Base-by-base conservation (phyloP, 257 asterid genomes). In the Linaria vulgaris region DNA sequence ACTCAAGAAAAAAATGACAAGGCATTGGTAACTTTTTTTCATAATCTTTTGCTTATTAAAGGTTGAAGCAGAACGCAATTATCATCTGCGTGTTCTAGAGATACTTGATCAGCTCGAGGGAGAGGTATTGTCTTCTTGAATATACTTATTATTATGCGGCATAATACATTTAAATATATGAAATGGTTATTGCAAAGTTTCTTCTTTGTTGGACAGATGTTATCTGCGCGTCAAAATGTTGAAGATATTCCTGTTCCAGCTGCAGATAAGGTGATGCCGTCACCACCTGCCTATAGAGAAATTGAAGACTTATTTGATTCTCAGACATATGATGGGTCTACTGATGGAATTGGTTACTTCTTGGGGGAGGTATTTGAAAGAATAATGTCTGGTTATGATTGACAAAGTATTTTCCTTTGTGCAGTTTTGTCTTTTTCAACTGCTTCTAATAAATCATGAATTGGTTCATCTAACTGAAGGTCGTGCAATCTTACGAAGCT, bases 41-140 rank as follows among this genome's bases (percentile, higher is more conserved):
- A 16, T 63, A 8, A 60, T 55, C 37, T 37, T 12, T 62, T 48
- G 19, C 62, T 54, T 47, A 16, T 21, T 58, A 68, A 76, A 83
- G 96, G 91, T 83, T 53, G 96, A 85, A 75, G 87, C 85, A 4
- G 95, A 88, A 71, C 76, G 76, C 61, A 65, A 64, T 64, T 82
- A 88, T 76, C 96, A 85, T 71, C 82, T 68, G 56, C 81, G 67
- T 27, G 83, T 83, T 45, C 73, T 83, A 12, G 75, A 78, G 68
- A 78, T 88, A 64, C 91, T 88, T n/a, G 79, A 82, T 77, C 86
- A 80, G 74, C 91, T 85, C 38, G 91, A 85, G 60, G 80, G 70
- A 12, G 88, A 88, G 88, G 96, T 88, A 75, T 48, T 72, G 24
- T 62, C 50, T 46, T 13, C 65, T 45, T n/a, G 19, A 16, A 61